These are phyloP conservation scores for Globisporangium paroecandrum DNA, from an alignment of 352 stramenopile species.

Conservation along the genomic window DNA sequence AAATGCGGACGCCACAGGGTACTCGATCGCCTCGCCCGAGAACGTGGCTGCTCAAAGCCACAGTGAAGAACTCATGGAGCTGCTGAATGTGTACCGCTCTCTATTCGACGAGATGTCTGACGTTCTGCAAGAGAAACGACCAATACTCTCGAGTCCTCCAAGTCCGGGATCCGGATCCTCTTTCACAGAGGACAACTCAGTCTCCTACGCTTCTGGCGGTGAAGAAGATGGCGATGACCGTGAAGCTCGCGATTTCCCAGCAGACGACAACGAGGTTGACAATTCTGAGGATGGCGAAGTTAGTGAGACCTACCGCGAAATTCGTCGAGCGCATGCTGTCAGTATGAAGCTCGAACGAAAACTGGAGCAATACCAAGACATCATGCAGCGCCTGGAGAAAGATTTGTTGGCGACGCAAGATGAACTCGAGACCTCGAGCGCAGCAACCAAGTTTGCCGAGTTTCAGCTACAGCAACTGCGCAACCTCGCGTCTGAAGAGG, in stretches of 20 bases:
- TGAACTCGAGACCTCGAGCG: constrained; percentile 75
- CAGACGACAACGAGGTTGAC: constrained; percentile 40
- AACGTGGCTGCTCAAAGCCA: constrained; percentile 16
- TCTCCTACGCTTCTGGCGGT: constrained; percentile 50
- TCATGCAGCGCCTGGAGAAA: constrained; percentile 68
- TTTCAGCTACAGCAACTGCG: constrained; percentile 76
- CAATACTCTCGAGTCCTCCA: constrained; percentile 34
- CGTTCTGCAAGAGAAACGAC: constrained; percentile 51
- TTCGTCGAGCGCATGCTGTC: constrained; percentile 55
- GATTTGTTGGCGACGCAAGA: constrained; percentile 57
- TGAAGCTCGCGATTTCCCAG: constrained; percentile 23
- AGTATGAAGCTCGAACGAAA: constrained; percentile 59
- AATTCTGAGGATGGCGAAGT: constrained; percentile 35
- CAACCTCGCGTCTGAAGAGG: constrained; percentile 48
- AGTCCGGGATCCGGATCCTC: constrained; percentile 65
- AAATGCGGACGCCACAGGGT: constrained; percentile 24
- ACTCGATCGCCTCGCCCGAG: constrained; percentile 9
- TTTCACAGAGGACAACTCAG: constrained; percentile 60
- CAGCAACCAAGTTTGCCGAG: constrained; percentile 76
- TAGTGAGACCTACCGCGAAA: constrained; percentile 45
- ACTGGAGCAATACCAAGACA: constrained; percentile 71
- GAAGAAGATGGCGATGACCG: constrained; percentile 29
- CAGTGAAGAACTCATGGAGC: constrained; percentile 48
- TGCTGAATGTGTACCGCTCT: constrained; percentile 67
- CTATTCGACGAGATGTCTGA: constrained; percentile 61